Conservation (phyloP, 2,329 filamentous ascomycete species). For the Parafenestella ontariensis region DNA sequence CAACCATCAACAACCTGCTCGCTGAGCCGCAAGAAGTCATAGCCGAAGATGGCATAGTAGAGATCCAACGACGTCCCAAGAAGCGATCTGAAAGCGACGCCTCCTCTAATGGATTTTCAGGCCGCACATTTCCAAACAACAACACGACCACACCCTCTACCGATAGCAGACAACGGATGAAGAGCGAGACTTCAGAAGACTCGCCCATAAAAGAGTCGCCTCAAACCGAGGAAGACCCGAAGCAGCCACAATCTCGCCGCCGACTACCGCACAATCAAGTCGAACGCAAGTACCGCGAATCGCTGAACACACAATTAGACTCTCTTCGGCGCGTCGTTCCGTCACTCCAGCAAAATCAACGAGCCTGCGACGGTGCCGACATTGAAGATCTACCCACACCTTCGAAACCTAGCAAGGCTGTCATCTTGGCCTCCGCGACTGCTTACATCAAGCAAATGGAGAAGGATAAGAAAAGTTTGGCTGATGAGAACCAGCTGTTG, state of each 20-base stretch:
- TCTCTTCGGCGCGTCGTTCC: constrained; percentile 50
- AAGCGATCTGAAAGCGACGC: constrained; percentile 48
- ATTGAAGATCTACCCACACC: constrained; percentile 53
- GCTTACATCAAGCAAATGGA: constrained; percentile 57
- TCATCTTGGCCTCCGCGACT: constrained; percentile 55
- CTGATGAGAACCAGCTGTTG: constrained; percentile 50
- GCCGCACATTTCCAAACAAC: constrained; percentile 37
- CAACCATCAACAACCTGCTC: constrained; percentile 38
- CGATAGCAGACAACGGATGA: constrained; percentile 30
- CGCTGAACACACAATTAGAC: constrained; percentile 55
- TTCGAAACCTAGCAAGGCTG: constrained; percentile 54
- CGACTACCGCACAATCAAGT: constrained; percentile 55
- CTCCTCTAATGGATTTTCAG: constrained; percentile 37
- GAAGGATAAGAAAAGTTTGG: constrained; percentile 50
- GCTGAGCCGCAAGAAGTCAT: constrained; percentile 40
- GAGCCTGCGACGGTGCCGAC: constrained; percentile 48
- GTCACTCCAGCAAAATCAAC: constrained; percentile 47
- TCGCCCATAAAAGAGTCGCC: constrained; percentile 35
- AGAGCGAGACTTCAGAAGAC: constrained; percentile 42
- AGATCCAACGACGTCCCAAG: constrained; percentile 44
- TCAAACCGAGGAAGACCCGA: constrained; percentile 30
- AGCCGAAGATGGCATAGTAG: constrained; percentile 46
- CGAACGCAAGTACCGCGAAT: constrained; percentile 56
- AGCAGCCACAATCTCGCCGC: constrained; percentile 44
- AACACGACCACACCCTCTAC: constrained; percentile 21